Percentiles rank a stretch among this genome's conserved stretches.
Evolutionary conservation across 768 basidiomycete species (phyloP).

Genomic region (Russula sp.): DNA sequence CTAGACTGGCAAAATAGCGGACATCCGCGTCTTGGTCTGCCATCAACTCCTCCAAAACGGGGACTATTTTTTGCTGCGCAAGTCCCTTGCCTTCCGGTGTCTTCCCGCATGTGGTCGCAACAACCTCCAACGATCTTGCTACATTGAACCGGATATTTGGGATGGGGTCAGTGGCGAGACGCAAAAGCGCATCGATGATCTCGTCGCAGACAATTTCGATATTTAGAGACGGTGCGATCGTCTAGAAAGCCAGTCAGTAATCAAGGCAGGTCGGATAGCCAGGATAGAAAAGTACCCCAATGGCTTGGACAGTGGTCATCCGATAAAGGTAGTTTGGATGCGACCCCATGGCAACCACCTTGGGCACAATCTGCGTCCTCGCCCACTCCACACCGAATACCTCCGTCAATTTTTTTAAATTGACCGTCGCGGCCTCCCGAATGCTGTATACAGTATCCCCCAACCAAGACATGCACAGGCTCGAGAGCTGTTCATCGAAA

Average conservation of each 20-base stretch:
- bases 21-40: slow-evolving; percentile 94
- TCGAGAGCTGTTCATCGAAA: slow-evolving; percentile 96
- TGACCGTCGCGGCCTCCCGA: slow-evolving; percentile 95
- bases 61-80: slow-evolving; percentile 67
- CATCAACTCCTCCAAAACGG: slow-evolving; percentile 83
- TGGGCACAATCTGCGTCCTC: slow-evolving; percentile 87
- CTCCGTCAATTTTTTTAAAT: slow-evolving; percentile 94
- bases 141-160: slow-evolving; percentile 99
- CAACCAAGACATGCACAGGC: slow-evolving; percentile 98
- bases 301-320: slow-evolving; percentile 99
- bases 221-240: slow-evolving; percentile 88
- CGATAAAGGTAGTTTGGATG: slow-evolving; percentile 96
- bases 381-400: slow-evolving; percentile 99
- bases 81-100: slow-evolving; percentile 71
- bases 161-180: slow-evolving; percentile 84
- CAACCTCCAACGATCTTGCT: slow-evolving; percentile 88
- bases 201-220: slow-evolving; percentile 79
- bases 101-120: slow-evolving; percentile 66
- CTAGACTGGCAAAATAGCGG: slow-evolving; percentile 85
- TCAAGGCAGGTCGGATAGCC: background rate
- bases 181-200: slow-evolving; percentile 79
- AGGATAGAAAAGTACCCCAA: slow-evolving; percentile 64
- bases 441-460: slow-evolving; percentile 99
- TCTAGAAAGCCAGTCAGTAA: slow-evolving; percentile 47
- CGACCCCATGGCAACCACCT: slow-evolving; percentile 94